Percentiles rank a stretch among this genome's conserved stretches.
Conservation (phyloP, 208 protist species). For the Trichomonas gallinae region DNA sequence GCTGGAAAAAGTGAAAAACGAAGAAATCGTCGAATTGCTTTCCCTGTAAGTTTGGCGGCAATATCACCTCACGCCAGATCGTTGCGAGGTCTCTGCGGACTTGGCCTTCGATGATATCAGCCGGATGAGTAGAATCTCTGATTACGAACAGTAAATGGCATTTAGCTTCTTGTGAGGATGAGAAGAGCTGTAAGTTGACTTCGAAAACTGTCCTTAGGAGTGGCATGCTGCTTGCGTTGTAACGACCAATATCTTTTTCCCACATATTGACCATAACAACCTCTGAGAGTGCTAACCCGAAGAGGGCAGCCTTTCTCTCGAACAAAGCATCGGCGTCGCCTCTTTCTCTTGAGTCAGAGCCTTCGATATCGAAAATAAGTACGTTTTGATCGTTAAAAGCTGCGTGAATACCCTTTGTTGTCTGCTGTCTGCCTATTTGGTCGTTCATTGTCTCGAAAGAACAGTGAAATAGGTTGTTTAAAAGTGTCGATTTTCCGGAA, state of each 20-base stretch:
- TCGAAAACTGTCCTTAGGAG: constrained; percentile 27
- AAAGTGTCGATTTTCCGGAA: constrained; percentile 25
- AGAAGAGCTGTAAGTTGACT: constrained; percentile 29
- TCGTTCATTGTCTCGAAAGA: constrained; percentile 28
- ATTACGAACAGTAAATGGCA: constrained; percentile 28
- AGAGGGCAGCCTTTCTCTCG: constrained; percentile 28
- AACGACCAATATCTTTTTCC: constrained; percentile 31
- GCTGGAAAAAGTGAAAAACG: constrained; percentile 22
- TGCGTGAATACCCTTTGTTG: constrained; percentile 29
- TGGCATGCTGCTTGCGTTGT: constrained; percentile 22
- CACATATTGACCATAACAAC: constrained; percentile 36
- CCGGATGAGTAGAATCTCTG: constrained; percentile 13
- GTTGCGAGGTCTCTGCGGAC: not conserved
- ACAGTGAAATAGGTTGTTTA: constrained; percentile 25
- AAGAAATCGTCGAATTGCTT: constrained; percentile 21
- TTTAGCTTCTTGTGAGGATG: not conserved
- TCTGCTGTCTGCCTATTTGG: constrained; percentile 20
- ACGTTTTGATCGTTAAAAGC: not conserved
- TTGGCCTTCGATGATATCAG: not conserved
- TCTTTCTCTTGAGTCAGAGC: constrained; percentile 23
- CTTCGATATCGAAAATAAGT: constrained; percentile 32
- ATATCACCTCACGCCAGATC: constrained; percentile 19
- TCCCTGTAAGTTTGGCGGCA: not conserved
- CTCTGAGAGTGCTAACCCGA: constrained; percentile 29
- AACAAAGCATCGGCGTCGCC: constrained; percentile 21